Conservation (phyloP, 2,329 filamentous ascomycete genomes). For the Coniochaeta pulveracea region DNA sequence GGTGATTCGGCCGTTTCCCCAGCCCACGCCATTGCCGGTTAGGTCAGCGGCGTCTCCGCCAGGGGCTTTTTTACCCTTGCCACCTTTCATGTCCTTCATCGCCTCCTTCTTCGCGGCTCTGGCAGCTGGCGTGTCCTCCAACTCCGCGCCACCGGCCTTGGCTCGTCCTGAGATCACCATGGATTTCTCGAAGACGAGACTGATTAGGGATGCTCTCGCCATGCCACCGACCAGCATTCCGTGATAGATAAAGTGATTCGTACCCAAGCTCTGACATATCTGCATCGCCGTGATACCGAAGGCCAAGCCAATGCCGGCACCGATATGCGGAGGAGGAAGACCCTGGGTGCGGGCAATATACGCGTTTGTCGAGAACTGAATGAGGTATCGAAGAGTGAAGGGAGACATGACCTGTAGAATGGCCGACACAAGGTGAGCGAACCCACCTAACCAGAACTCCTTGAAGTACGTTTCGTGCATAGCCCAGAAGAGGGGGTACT, state of each 20-base stretch:
- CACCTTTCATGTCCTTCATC: slow-evolving; percentile 25
- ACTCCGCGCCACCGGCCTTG: slow-evolving; percentile 64
- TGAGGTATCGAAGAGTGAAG: slow-evolving; percentile 76
- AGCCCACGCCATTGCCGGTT: slow-evolving; percentile 64
- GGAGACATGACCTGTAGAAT: slow-evolving; percentile 73
- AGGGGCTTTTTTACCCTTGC: slow-evolving; percentile 24
- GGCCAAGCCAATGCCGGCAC: slow-evolving; percentile 69
- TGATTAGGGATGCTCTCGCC: slow-evolving; percentile 68
- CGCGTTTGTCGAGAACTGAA: slow-evolving; percentile 71
- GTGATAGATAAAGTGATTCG: slow-evolving; percentile 85
- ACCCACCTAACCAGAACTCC: slow-evolving; percentile 79
- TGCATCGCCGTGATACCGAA: slow-evolving; percentile 83
- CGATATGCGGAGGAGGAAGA: slow-evolving; percentile 53
- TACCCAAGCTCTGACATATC: slow-evolving; percentile 65
- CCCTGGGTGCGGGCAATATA: slow-evolving; percentile 49
- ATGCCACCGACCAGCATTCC: slow-evolving; percentile 90
- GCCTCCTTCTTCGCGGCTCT: slow-evolving; percentile 21
- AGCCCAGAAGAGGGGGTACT: slow-evolving; percentile 66
- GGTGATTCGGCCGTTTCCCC: slow-evolving; percentile 85
- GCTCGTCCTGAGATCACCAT: slow-evolving; percentile 83
- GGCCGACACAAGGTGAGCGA: slow-evolving; percentile 62
- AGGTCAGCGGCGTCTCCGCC: slow-evolving; percentile 16
- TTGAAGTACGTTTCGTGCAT: slow-evolving; percentile 76
- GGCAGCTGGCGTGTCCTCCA: slow-evolving; percentile 33
- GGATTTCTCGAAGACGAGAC: slow-evolving; percentile 82